Evolutionary conservation across 257 asterid species (phyloP).

Genomic region (Petrea volubilis): DNA sequence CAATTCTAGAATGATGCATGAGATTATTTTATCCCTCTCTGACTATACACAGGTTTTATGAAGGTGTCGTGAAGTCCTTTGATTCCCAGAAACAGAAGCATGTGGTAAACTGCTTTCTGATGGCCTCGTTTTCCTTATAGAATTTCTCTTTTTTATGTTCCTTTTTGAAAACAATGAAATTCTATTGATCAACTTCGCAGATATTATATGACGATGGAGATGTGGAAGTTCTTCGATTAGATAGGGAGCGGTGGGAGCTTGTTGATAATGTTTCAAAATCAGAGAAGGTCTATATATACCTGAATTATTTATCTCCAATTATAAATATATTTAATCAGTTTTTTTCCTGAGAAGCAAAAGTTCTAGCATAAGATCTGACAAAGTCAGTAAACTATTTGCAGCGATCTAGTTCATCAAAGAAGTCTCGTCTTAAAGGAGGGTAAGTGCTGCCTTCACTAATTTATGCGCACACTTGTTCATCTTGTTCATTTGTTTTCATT

Average conservation of each 20-base stretch:
- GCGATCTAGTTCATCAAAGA: slow-evolving; percentile 61
- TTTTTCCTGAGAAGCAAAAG: neutral
- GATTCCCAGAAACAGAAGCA: slow-evolving; percentile 82
- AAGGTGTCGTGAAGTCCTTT: slow-evolving; percentile 85
- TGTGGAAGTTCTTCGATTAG: slow-evolving; percentile 55
- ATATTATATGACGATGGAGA: slow-evolving; percentile 52
- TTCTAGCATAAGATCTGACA: slow-evolving; percentile 28
- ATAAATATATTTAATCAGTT: slow-evolving; percentile 2
- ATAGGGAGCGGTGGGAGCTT: slow-evolving; percentile 51
- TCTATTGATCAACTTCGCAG: slow-evolving; percentile 45
- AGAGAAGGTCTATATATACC: slow-evolving; percentile 52
- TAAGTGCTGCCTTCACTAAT: slow-evolving; percentile 43
- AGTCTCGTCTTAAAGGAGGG: slow-evolving; percentile 51
- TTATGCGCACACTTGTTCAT: neutral
- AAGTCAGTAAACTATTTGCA: slow-evolving; percentile 45
- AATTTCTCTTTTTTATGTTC: no score
- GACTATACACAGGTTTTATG: slow-evolving; percentile 68
- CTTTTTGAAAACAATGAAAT: no score
- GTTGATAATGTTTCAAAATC: no score
- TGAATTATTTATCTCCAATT: neutral
- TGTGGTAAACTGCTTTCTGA: slow-evolving; percentile 80
- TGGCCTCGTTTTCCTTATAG: no score
- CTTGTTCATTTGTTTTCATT: neutral
- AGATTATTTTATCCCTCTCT: slow-evolving; percentile 17
- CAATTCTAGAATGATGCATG: slow-evolving; percentile 10